Percentiles rank a stretch among this genome's conserved stretches.
phyloP scores from a whole-genome alignment of 805 yeast species.

The Lachancea nothofagi region DNA sequence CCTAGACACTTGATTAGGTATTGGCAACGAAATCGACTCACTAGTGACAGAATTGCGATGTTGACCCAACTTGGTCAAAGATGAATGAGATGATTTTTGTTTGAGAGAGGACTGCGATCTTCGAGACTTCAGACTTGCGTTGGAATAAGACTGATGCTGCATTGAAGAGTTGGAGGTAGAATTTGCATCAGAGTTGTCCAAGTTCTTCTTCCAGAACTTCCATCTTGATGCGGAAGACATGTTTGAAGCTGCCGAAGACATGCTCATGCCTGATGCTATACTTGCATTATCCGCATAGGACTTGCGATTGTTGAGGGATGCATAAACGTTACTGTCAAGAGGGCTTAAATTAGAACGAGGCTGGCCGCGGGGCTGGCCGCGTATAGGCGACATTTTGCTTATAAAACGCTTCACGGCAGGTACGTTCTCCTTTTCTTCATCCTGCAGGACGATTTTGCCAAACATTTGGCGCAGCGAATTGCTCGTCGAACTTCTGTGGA shows the following conservation, averaged over 20 bases:
- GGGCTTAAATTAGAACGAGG: constrained; percentile 7
- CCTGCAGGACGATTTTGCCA: constrained; percentile 23
- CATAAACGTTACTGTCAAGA: constrained; percentile 8
- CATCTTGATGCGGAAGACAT: constrained; percentile 23
- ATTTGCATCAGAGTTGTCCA: constrained; percentile 5
- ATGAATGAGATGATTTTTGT: constrained; percentile 32
- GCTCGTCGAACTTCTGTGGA: constrained; percentile 30
- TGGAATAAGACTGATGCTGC: constrained; percentile 3
- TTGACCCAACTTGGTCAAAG: constrained; percentile 27
- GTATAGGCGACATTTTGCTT: constrained; percentile 6
- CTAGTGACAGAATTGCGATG: constrained; percentile 24
- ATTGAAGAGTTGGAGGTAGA: not conserved
- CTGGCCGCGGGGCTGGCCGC: not conserved
- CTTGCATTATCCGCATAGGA: constrained; percentile 9
- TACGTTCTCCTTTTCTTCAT: constrained; percentile 22
- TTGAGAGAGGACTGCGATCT: constrained; percentile 20
- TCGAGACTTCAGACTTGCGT: constrained; percentile 8
- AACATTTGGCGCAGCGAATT: constrained; percentile 30
- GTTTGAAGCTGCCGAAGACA: constrained; percentile 14
- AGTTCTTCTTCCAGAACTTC: constrained; percentile 34
- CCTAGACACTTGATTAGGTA: constrained; percentile 50
- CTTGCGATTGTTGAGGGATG: constrained; percentile 3
- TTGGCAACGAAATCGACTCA: constrained; percentile 48
- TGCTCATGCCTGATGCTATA: constrained; percentile 14
- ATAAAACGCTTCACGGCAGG: constrained; percentile 3